Evolutionary conservation across 2,329 filamentous ascomycete genomes (phyloP).

Genomic region (Raffaelea deltoideospora): DNA sequence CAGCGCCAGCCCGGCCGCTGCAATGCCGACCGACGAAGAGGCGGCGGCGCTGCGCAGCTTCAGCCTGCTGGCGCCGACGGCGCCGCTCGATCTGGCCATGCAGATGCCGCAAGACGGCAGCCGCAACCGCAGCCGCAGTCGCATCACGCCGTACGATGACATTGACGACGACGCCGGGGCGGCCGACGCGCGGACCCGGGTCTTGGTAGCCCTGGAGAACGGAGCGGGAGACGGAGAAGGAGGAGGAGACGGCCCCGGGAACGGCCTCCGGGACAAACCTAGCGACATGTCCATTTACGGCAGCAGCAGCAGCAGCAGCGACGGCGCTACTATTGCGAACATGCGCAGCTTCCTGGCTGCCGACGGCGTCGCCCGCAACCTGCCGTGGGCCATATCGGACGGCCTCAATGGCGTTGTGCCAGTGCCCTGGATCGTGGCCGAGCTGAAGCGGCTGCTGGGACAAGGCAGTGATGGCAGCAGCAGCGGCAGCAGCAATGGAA

Average conservation of each 20-base stretch:
- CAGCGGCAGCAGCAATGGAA: neutral
- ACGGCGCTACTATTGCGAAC: slow-evolving; percentile 15
- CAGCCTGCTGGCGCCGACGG: slow-evolving; percentile 17
- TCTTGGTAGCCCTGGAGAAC: slow-evolving; percentile 21
- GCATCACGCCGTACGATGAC: slow-evolving; percentile 4
- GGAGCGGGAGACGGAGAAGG: slow-evolving; percentile 12
- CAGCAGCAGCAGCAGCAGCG: slow-evolving; percentile 10
- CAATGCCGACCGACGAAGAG: slow-evolving; percentile 7
- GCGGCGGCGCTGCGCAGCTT: slow-evolving; percentile 12
- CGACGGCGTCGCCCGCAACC: slow-evolving; percentile 26
- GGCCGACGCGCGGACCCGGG: slow-evolving; percentile 12
- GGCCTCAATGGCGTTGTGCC: slow-evolving; percentile 11
- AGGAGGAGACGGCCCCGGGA: no score
- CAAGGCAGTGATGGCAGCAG: neutral
- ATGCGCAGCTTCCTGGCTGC: slow-evolving; percentile 23
- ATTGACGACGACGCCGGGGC: slow-evolving; percentile 7
- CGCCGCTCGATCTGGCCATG: slow-evolving; percentile 11
- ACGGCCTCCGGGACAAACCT: no score
- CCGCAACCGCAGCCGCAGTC: neutral
- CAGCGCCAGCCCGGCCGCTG: slow-evolving; percentile 1
- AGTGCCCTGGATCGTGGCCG: slow-evolving; percentile 9
- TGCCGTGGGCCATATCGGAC: slow-evolving; percentile 19
- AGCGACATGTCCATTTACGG: no score
- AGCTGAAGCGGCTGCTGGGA: slow-evolving; percentile 4
- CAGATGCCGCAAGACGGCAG: slow-evolving; percentile 4